These are phyloP conservation scores for Potentilla sterilis DNA, from an alignment of 306 rosid genomes.

Conservation along the genomic window DNA sequence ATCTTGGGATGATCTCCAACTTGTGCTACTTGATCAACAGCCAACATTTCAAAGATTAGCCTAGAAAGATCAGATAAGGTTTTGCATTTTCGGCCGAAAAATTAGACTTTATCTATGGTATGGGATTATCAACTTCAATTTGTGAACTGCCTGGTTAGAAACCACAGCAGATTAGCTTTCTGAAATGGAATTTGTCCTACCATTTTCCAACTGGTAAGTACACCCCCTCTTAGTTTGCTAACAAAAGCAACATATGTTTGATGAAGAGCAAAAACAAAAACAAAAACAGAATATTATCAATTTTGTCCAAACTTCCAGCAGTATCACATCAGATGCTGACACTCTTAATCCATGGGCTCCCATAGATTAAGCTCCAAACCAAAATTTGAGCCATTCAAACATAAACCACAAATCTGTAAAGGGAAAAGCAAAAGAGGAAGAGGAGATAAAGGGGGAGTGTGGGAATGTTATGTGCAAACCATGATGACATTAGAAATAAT, in stretches of 20 bases:
- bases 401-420: not conserved
- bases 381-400: not conserved
- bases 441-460: not conserved
- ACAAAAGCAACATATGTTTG: not conserved
- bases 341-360: not conserved
- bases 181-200: not conserved
- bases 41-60: not conserved
- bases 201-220: not conserved
- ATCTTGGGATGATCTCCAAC: not conserved
- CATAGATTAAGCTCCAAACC: constrained; percentile 1
- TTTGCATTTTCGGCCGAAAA: constrained; percentile 18
- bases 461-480: not conserved
- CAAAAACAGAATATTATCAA: not conserved
- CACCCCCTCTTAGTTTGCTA: not conserved
- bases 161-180: not conserved
- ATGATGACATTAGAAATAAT: not conserved
- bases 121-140: not conserved
- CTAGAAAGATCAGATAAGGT: constrained; percentile 21
- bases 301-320: constrained; percentile 6
- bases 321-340: constrained; percentile 26
- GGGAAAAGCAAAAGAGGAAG: not conserved
- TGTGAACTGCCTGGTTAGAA: not conserved
- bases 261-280: not conserved
- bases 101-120: not conserved
- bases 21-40: constrained; percentile 8